Percentiles rank a stretch among this genome's conserved stretches.
phyloP scores from a whole-genome alignment of 306 rosid species.

The Quercus suber region DNA sequence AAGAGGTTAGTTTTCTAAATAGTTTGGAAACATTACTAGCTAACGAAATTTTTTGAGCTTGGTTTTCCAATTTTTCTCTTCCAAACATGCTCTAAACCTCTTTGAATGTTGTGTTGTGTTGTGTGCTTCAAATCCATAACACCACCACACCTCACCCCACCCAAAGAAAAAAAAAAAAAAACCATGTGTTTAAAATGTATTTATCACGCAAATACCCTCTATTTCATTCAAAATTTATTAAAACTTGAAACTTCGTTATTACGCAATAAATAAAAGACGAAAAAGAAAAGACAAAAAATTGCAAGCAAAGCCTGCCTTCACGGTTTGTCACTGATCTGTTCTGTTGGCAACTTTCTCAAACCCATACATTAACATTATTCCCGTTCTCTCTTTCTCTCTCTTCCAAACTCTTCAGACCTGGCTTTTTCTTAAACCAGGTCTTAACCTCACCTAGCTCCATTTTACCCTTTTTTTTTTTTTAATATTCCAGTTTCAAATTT shows the following conservation, averaged over 20 bases:
- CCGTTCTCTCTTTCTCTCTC: neutral
- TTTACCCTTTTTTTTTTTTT: neutral
- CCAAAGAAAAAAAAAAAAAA: no score
- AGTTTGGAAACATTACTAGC: no score
- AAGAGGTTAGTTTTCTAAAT: no score
- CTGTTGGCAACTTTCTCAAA: neutral
- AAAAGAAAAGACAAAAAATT: neutral
- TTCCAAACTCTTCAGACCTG: slow-evolving; percentile 39
- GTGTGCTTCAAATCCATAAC: no score
- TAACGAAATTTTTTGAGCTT: no score
- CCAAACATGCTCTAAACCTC: no score
- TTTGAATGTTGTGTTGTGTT: no score
- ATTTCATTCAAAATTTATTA: no score
- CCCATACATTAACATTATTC: neutral
- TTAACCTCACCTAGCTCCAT: slow-evolving; percentile 21
- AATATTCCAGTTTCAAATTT: slow-evolving; percentile 3
- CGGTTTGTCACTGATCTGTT: slow-evolving; percentile 29
- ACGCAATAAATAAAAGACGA: neutral
- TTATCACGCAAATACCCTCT: neutral
- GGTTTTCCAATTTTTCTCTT: no score
- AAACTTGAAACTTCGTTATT: no score
- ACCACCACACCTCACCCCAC: no score
- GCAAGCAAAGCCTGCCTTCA: neutral
- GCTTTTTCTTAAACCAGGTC: slow-evolving; percentile 52
- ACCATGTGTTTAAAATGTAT: no score